Conservation (phyloP, 768 basidiomycete species). For the Tremella mesenterica region DNA sequence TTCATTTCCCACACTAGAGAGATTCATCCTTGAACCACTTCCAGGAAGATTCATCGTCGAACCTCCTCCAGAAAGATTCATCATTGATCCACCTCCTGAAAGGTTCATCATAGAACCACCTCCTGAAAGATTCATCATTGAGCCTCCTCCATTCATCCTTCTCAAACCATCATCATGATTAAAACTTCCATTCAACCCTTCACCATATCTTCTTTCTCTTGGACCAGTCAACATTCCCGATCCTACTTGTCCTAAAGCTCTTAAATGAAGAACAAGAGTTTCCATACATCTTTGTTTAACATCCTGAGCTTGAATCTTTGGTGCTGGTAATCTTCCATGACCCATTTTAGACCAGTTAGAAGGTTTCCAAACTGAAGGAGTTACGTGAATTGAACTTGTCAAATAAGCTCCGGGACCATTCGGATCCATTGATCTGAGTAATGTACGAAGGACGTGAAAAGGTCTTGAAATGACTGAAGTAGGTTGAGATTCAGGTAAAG, state of each 20-base stretch:
- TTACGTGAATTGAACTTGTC: constrained; percentile 27
- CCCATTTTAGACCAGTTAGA: constrained; percentile 4
- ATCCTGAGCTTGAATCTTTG: constrained; percentile 31
- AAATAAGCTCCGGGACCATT: constrained; percentile 20
- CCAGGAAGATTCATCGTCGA: too few relatives aligned
- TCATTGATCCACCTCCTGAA: too few relatives aligned
- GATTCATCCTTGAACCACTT: too few relatives aligned
- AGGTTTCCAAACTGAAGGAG: constrained; percentile 27
- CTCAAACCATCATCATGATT: too few relatives aligned
- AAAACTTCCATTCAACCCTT: too few relatives aligned
- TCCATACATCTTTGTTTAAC: constrained; percentile 27
- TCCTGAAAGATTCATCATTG: too few relatives aligned
- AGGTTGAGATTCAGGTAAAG: constrained; percentile 31
- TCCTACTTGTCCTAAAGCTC: constrained; percentile 16
- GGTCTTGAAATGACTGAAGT: constrained; percentile 20
- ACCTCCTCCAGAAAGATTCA: too few relatives aligned
- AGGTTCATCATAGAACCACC: too few relatives aligned
- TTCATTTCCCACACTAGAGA: neutral
- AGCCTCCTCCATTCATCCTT: neutral
- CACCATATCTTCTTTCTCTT: constrained; percentile 5
- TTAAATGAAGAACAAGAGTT: constrained; percentile 17
- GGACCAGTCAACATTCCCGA: constrained; percentile 14
- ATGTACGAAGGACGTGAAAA: constrained; percentile 30
- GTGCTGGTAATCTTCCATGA: constrained; percentile 2
- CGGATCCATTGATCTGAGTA: constrained; percentile 30